phyloP scores from a whole-genome alignment of 257 asterid species.

The Agastache rugosa region DNA sequence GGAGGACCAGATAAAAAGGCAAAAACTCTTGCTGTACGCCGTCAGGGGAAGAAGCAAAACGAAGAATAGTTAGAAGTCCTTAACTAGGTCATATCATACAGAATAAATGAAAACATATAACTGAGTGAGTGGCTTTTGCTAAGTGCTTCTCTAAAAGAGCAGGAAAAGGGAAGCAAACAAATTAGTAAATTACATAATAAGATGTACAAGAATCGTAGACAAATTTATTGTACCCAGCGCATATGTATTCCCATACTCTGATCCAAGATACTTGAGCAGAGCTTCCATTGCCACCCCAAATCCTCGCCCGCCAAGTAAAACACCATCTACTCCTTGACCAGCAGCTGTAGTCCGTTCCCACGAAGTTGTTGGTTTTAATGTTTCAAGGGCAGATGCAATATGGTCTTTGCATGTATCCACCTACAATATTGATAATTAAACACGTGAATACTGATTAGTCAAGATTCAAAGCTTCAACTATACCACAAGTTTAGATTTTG shows the following conservation, averaged over 20 bases:
- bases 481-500: conserved; percentile 8
- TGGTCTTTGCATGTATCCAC: conserved; percentile 93
- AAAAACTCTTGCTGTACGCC: conserved; percentile 89
- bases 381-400: conserved; percentile 88
- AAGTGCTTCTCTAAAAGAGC: conserved; percentile 17
- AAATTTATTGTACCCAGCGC: conserved; percentile 71
- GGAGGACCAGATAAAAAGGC: conserved; percentile 97
- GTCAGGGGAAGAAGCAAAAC: conserved; percentile 34
- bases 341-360: conserved; percentile 95
- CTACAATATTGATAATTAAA: conserved; percentile 49
- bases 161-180: conserved; percentile 29
- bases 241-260: conserved; percentile 94
- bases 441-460: conserved; percentile 31
- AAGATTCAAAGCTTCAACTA: conserved; percentile 28
- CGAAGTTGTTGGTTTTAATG: conserved; percentile 83
- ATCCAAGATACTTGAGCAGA: conserved; percentile 85
- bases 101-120: conserved; percentile 28
- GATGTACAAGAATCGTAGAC: conserved; percentile 6
- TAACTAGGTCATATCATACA: conserved; percentile 31
- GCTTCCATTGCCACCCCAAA: conserved; percentile 98
- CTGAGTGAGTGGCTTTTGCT: conserved; percentile 8
- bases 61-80: conserved; percentile 38
- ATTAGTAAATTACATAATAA: conserved; percentile 1
- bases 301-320: conserved; percentile 93
- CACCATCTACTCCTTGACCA: conserved; percentile 97